Evolutionary conservation across 768 basidiomycete genomes (phyloP).

Genomic region (Suillus sp.): DNA sequence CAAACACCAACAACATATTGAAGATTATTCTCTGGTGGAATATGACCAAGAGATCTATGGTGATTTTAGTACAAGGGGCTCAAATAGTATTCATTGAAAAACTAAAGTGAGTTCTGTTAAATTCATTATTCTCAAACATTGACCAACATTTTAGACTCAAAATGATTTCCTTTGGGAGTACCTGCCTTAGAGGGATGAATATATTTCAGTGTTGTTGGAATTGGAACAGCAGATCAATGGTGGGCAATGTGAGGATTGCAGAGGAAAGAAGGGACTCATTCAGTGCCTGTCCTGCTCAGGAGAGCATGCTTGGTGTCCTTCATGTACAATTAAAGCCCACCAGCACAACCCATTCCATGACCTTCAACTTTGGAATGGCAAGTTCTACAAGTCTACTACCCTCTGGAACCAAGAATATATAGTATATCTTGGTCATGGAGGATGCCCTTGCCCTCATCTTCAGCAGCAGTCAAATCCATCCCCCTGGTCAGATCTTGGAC

Average conservation of each 20-base stretch:
- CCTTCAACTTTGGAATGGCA: conserved; percentile 25
- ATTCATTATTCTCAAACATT: background rate
- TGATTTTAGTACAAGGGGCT: background rate
- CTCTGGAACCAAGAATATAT: conserved; percentile 23
- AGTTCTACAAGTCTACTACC: conserved; percentile 15
- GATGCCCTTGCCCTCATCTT: conserved; percentile 19
- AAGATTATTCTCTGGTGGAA: background rate
- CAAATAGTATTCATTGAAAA: background rate
- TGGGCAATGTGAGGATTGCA: background rate
- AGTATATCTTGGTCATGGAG: conserved; percentile 26
- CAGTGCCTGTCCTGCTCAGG: conserved; percentile 8
- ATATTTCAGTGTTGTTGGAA: conserved; percentile 4
- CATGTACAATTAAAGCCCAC: conserved; percentile 4
- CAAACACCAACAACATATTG: background rate
- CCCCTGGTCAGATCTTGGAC: background rate
- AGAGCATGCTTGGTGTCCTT: conserved; percentile 8
- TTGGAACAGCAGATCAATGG: background rate
- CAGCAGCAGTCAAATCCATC: background rate
- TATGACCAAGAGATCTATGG: background rate
- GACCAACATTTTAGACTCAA: background rate
- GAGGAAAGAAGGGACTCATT: background rate
- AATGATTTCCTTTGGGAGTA: conserved; percentile 9
- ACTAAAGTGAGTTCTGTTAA: background rate
- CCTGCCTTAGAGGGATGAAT: background rate
- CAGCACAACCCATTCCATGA: conserved; percentile 19